Conservation (phyloP, 371 early-diverging fungal genomes). For the Apophysomyces trapeziformis region DNA sequence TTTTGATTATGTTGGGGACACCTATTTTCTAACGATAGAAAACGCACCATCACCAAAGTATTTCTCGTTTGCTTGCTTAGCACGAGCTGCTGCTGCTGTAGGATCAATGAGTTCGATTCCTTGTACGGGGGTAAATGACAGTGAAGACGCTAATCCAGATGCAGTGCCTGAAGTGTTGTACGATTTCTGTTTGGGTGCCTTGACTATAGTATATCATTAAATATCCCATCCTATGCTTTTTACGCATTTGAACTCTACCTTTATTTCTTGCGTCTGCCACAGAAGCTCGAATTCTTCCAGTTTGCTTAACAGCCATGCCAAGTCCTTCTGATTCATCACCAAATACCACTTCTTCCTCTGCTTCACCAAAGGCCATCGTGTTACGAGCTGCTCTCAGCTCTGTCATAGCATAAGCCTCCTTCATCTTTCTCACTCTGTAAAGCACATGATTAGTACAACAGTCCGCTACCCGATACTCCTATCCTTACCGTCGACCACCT, state of each 20-base stretch:
- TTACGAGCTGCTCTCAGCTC: slow-evolving; percentile 92
- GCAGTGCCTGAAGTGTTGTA: slow-evolving; percentile 41
- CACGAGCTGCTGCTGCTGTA: slow-evolving; percentile 67
- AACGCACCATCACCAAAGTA: slow-evolving; percentile 83
- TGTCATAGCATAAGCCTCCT: slow-evolving; percentile 85
- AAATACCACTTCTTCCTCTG: slow-evolving; percentile 87
- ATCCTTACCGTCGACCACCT: slow-evolving; percentile 77
- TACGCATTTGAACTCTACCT: slow-evolving; percentile 38
- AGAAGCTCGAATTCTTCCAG: slow-evolving; percentile 74
- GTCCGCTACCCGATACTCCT: neutral
- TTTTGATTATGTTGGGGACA: neutral
- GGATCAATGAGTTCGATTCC: slow-evolving; percentile 95
- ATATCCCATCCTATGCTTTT: neutral
- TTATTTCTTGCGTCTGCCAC: slow-evolving; percentile 66
- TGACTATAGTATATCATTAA: slow-evolving; percentile 37
- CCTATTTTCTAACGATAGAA: slow-evolving; percentile 57
- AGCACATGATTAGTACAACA: neutral
- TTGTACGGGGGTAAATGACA: slow-evolving; percentile 96
- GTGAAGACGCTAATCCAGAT: slow-evolving; percentile 89
- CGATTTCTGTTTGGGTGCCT: slow-evolving; percentile 67
- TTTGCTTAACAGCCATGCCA: slow-evolving; percentile 83
- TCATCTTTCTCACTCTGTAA: slow-evolving; percentile 76
- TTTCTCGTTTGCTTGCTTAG: slow-evolving; percentile 73
- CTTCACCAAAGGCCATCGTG: slow-evolving; percentile 90
- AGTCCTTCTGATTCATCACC: slow-evolving; percentile 86